phyloP scores from a whole-genome alignment of 2,329 filamentous ascomycete genomes.

The Alternaria tenuissima region DNA sequence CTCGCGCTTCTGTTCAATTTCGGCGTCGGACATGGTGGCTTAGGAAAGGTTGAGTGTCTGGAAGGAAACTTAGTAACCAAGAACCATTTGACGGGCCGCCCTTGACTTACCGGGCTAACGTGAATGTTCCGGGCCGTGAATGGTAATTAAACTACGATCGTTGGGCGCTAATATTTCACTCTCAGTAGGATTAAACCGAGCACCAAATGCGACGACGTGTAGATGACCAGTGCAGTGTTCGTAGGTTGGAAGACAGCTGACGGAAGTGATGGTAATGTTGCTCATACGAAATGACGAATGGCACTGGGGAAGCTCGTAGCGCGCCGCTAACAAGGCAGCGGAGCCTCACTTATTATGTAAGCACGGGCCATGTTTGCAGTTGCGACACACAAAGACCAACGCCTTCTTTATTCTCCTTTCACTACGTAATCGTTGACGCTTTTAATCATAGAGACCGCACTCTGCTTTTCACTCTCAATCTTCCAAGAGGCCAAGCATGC shows the following conservation, averaged over 20 bases:
- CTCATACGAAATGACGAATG: conserved; percentile 30
- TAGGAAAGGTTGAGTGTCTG: background rate
- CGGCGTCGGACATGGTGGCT: conserved; percentile 41
- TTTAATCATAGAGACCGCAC: background rate
- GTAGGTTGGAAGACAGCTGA: conserved; percentile 21
- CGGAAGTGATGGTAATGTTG: conserved; percentile 26
- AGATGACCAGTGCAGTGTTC: conserved; percentile 1
- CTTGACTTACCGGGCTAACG: conserved; percentile 26
- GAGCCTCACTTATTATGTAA: conserved; percentile 29
- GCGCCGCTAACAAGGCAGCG: conserved; percentile 22
- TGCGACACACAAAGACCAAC: background rate
- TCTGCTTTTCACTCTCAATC: background rate
- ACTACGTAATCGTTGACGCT: background rate
- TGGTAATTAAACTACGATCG: conserved; percentile 3
- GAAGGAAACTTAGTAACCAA: conserved; percentile 1
- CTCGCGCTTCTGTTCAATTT: conserved; percentile 40
- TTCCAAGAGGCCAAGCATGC: background rate
- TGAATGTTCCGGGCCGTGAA: conserved; percentile 13
- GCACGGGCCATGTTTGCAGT: conserved; percentile 2
- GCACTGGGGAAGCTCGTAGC: conserved; percentile 23
- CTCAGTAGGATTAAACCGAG: background rate
- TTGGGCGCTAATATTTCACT: background rate
- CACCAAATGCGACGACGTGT: conserved; percentile 21
- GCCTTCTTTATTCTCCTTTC: background rate
- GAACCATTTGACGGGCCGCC: background rate